phyloP scores from a whole-genome alignment of 441 rosid species.

The Codiaeum variegatum region DNA sequence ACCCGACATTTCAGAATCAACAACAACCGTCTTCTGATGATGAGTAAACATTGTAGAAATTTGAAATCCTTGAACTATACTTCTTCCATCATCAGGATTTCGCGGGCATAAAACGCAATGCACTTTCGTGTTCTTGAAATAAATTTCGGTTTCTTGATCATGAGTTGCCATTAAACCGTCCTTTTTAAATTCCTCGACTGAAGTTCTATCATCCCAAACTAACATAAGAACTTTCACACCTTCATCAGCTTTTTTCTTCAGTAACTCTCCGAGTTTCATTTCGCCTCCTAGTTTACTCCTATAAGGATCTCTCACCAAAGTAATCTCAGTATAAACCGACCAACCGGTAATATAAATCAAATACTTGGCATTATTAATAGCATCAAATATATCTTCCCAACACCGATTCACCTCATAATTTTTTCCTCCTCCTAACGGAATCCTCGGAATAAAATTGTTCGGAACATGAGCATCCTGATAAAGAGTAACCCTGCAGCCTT shows the following conservation, averaged over 20 bases:
- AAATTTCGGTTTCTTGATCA: constrained; percentile 34
- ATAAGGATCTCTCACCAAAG: constrained; percentile 26
- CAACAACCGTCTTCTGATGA: constrained; percentile 39
- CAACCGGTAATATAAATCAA: constrained; percentile 39
- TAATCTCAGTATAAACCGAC: constrained; percentile 26
- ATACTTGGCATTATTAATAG: constrained; percentile 29
- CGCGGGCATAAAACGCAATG: constrained; percentile 30
- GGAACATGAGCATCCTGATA: constrained; percentile 95
- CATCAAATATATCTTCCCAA: constrained; percentile 61
- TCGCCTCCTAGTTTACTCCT: constrained; percentile 20
- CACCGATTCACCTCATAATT: constrained; percentile 69
- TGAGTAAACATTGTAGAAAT: constrained; percentile 36
- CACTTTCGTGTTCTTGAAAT: constrained; percentile 31
- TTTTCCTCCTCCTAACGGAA: constrained; percentile 63
- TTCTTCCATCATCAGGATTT: constrained; percentile 29
- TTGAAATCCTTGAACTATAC: constrained; percentile 24
- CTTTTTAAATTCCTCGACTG: constrained; percentile 27
- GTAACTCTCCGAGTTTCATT: constrained; percentile 32
- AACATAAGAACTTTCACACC: constrained; percentile 40
- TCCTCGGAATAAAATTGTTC: constrained; percentile 53
- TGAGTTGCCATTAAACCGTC: constrained; percentile 44
- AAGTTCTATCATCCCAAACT: constrained; percentile 44
- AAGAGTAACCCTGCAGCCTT: constrained; percentile 71
- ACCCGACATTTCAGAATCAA: constrained; percentile 23
- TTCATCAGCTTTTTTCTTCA: constrained; percentile 35